phyloP scores from a whole-genome alignment of 495 filamentous ascomycete genomes.

The Tirmania nivea region DNA sequence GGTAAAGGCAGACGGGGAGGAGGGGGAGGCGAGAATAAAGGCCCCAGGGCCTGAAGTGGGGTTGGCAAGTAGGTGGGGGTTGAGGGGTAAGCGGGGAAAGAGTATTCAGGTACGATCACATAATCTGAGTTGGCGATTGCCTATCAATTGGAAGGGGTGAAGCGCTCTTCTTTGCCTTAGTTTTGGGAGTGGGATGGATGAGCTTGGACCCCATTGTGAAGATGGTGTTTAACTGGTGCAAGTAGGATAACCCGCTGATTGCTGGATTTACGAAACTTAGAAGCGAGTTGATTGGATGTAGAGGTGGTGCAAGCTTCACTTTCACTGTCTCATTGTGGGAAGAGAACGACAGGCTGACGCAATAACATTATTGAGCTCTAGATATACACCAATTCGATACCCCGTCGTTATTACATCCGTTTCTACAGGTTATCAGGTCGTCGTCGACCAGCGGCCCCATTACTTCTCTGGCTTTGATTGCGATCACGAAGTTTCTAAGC shows the following conservation, averaged over 20 bases:
- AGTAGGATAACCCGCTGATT: constrained; percentile 77
- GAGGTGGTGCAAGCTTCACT: constrained; percentile 29
- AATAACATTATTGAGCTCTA: constrained; percentile 12
- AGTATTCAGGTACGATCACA: constrained; percentile 44
- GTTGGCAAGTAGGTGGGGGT: constrained; percentile 49
- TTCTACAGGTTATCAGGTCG: constrained; percentile 90
- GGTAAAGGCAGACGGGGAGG: constrained; percentile 9
- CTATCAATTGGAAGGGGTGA: too few relatives aligned
- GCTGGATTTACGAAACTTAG: constrained; percentile 78
- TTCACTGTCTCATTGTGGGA: background rate
- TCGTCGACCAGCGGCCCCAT: constrained; percentile 92
- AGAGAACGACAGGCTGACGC: background rate
- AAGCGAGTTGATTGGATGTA: constrained; percentile 74
- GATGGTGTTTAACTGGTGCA: background rate
- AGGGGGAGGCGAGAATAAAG: constrained; percentile 3
- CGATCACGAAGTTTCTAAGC: constrained; percentile 93
- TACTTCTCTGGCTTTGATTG: constrained; percentile 77
- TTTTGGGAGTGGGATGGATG: background rate
- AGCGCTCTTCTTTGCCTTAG: background rate
- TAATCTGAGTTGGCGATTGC: too few relatives aligned
- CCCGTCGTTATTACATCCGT: constrained; percentile 74
- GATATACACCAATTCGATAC: constrained; percentile 82
- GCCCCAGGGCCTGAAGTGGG: constrained; percentile 22
- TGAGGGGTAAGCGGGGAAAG: constrained; percentile 90
- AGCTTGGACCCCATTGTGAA: background rate